A percentile compares a stretch with the other conserved stretches of the same genome.
phyloP scores from a whole-genome alignment of 345 rosid genomes.

The Camelina neglecta region DNA sequence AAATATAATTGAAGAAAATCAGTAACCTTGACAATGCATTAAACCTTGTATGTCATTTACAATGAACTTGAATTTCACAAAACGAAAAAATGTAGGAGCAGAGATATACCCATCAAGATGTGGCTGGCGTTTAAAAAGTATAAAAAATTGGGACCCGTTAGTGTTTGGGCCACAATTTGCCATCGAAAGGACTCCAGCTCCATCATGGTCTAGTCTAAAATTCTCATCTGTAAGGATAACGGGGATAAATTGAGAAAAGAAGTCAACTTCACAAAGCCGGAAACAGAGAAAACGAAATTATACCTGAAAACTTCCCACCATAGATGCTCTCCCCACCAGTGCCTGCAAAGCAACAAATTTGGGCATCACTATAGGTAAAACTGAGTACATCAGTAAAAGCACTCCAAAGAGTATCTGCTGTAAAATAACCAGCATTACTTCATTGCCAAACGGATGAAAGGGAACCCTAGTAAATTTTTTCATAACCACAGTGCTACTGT shows the following conservation, averaged over 20 bases:
- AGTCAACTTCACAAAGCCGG: slow-evolving; percentile 2
- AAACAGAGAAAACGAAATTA: slow-evolving; percentile 28
- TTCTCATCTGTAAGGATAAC: slow-evolving; percentile 74
- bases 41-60: slow-evolving; percentile 7
- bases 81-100: slow-evolving; percentile 31
- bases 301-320: slow-evolving; percentile 96
- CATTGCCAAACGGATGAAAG: not conserved
- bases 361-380: slow-evolving; percentile 53
- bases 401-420: slow-evolving; percentile 15
- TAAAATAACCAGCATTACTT: not conserved
- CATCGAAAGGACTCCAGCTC: slow-evolving; percentile 91
- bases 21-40: slow-evolving; percentile 27
- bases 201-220: slow-evolving; percentile 76
- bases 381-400: slow-evolving; percentile 27
- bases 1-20: slow-evolving; percentile 25
- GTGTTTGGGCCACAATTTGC: slow-evolving; percentile 94
- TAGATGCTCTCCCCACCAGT: slow-evolving; percentile 99
- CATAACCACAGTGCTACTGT: not conserved
- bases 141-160: slow-evolving; percentile 95
- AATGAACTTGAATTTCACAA: not conserved
- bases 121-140: slow-evolving; percentile 77
- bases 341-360: slow-evolving; percentile 87
- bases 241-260: slow-evolving; percentile 1
- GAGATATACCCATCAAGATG: slow-evolving; percentile 91
- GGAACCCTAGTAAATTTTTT: not conserved